phyloP scores from a whole-genome alignment of 345 rosid genomes.

The Dipteronia sinensis region DNA sequence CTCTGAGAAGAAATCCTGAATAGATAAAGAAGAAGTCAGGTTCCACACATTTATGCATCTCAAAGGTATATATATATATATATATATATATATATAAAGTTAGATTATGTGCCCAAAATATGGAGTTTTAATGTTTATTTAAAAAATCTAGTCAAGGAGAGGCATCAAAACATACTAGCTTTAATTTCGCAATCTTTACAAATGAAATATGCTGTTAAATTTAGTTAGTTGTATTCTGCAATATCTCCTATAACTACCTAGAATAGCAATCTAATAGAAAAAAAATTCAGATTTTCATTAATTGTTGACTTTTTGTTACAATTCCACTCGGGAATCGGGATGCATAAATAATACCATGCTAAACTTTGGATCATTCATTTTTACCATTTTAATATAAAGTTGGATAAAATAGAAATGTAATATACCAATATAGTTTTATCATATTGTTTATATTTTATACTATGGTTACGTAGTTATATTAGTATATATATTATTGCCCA shows the following conservation, averaged over 20 bases:
- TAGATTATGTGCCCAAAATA: background rate
- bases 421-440: no score
- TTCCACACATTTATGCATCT: background rate
- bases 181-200: background rate
- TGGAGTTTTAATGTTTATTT: background rate
- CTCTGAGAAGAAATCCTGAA: constrained; percentile 77
- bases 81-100: background rate
- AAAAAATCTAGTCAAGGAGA: background rate
- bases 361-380: background rate
- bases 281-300: background rate
- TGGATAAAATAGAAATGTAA: no score
- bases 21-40: background rate
- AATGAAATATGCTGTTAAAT: background rate
- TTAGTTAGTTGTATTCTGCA: background rate
- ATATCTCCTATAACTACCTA: background rate
- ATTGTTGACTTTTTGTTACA: background rate
- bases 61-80: background rate
- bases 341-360: background rate
- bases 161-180: background rate
- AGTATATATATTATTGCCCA: no score
- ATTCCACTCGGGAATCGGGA: background rate
- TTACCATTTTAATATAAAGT: background rate
- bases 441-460: no score
- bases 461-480: no score
- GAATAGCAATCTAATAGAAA: background rate